Conservation (phyloP, 2,329 filamentous ascomycete species). For the Trichoderma arundinaceum region DNA sequence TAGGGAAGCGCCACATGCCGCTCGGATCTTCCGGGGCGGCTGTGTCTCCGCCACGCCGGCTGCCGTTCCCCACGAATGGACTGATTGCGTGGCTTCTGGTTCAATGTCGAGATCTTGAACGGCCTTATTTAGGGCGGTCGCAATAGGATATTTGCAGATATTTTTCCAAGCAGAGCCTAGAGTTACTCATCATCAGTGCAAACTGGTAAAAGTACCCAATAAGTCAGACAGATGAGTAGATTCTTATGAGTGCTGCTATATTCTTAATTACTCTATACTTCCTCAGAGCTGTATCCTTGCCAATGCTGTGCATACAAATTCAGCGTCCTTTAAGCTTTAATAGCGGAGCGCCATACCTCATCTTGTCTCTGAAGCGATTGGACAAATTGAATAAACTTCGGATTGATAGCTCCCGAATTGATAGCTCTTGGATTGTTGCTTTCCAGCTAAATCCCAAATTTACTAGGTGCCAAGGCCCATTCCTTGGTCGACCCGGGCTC, state of each 20-base stretch:
- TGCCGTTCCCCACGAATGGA: not conserved
- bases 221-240: too few relatives aligned
- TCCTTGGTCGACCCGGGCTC: too few relatives aligned
- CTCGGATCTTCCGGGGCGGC: conserved; percentile 22
- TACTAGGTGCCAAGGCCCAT: too few relatives aligned
- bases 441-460: too few relatives aligned
- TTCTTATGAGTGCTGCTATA: too few relatives aligned
- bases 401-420: not conserved
- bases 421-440: too few relatives aligned
- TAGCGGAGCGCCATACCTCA: not conserved
- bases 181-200: too few relatives aligned
- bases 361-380: not conserved
- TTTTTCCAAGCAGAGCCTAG: too few relatives aligned
- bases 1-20: conserved; percentile 4
- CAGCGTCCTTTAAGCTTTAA: not conserved
- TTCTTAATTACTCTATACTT: too few relatives aligned
- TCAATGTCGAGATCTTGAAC: not conserved
- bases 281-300: not conserved
- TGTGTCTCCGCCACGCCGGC: not conserved
- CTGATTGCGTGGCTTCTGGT: not conserved
- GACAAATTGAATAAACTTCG: not conserved
- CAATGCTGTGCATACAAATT: not conserved
- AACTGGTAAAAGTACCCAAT: too few relatives aligned
- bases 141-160: too few relatives aligned
- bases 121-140: too few relatives aligned